Conservation (phyloP, 345 rosid genomes). For the Laguncularia racemosa region DNA sequence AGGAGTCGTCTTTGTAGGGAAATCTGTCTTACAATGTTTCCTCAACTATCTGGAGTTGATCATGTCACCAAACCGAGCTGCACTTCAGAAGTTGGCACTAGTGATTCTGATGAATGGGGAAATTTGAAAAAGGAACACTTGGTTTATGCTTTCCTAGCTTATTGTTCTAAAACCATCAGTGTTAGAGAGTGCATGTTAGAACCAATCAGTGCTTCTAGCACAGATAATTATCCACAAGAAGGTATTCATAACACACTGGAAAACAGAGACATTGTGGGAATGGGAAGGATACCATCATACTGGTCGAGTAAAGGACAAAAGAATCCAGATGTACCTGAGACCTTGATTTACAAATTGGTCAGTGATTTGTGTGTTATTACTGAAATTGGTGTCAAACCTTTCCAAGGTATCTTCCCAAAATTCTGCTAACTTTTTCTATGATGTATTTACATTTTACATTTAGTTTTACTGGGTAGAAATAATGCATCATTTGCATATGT, state of each 20-base stretch:
- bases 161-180: slow-evolving; percentile 31
- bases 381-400: slow-evolving; percentile 72
- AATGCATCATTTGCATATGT: slow-evolving; percentile 11
- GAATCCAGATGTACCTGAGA: slow-evolving; percentile 71
- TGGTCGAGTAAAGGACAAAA: slow-evolving; percentile 90
- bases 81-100: slow-evolving; percentile 26
- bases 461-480: slow-evolving; percentile 1
- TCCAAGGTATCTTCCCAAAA: slow-evolving; percentile 46
- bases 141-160: slow-evolving; percentile 54
- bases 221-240: slow-evolving; percentile 83
- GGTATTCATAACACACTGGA: slow-evolving; percentile 67
- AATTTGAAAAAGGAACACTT: slow-evolving; percentile 57
- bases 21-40: slow-evolving; percentile 65
- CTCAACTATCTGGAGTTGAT: slow-evolving; percentile 39
- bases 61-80: slow-evolving; percentile 31
- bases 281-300: slow-evolving; percentile 55
- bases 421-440: background rate
- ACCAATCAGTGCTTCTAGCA: slow-evolving; percentile 81
- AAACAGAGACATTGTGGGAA: slow-evolving; percentile 34
- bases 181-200: slow-evolving; percentile 38
- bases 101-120: slow-evolving; percentile 36
- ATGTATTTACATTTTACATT: background rate
- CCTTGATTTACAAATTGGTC: slow-evolving; percentile 56
- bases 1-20: slow-evolving; percentile 47
- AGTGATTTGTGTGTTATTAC: slow-evolving; percentile 63